Evolutionary conservation across 306 rosid species (phyloP).

Genomic region (Cucumis cinereus): DNA sequence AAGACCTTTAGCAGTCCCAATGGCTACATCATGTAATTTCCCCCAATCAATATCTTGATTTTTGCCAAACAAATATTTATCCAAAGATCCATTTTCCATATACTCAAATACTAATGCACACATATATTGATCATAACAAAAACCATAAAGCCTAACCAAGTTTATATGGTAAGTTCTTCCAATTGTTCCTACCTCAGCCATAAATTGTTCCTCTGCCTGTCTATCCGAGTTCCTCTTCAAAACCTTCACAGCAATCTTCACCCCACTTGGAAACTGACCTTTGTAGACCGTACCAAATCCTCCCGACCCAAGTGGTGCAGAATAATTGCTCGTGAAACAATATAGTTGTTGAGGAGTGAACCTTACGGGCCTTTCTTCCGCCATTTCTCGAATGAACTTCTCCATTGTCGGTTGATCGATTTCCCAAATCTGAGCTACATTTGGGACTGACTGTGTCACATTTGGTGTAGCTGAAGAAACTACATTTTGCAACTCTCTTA

Average conservation of each 20-base stretch:
- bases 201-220: conserved; percentile 29
- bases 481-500: background rate
- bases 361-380: background rate
- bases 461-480: background rate
- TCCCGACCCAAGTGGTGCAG: conserved; percentile 22
- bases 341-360: background rate
- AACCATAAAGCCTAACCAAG: conserved; percentile 30
- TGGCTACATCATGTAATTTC: conserved; percentile 34
- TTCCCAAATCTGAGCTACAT: background rate
- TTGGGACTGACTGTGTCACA: background rate
- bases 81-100: conserved; percentile 38
- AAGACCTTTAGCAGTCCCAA: conserved; percentile 38
- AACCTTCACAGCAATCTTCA: conserved; percentile 34
- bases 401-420: background rate
- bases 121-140: conserved; percentile 27
- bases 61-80: conserved; percentile 23
- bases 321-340: background rate
- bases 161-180: conserved; percentile 33
- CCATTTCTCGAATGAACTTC: background rate
- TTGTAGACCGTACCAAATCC: conserved; percentile 34
- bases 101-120: conserved; percentile 38
- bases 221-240: conserved; percentile 11
- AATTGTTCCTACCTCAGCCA: conserved; percentile 30
- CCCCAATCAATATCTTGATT: conserved; percentile 10
- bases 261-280: conserved; percentile 24